phyloP scores from a whole-genome alignment of 129 eudicot species.

The Pseudognaphalium luteoalbum region DNA sequence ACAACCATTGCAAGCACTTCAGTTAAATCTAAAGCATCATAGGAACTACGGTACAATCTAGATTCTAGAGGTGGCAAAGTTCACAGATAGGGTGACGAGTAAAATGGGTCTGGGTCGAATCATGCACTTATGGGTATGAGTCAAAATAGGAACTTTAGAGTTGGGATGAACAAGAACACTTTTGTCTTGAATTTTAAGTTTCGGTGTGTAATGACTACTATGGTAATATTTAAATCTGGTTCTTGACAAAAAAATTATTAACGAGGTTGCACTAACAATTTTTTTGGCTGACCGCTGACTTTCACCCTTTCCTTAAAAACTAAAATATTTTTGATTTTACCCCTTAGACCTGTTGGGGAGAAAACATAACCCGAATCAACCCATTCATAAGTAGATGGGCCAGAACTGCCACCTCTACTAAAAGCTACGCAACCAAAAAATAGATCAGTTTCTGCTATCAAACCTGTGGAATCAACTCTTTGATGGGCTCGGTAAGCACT shows the following conservation, averaged over 20 bases:
- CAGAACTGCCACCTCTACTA: neutral
- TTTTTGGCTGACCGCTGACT: neutral
- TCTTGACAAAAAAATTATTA: neutral
- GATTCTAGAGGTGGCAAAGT: neutral
- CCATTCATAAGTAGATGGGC: neutral
- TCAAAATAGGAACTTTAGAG: neutral
- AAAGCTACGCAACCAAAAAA: neutral
- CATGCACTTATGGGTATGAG: neutral
- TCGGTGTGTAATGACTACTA: neutral
- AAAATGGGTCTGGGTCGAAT: neutral
- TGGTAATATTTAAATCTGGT: neutral
- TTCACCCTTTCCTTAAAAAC: neutral
- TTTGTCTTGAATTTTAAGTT: neutral
- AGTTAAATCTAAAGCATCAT: constrained; percentile 12
- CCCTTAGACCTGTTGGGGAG: neutral
- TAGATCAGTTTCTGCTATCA: neutral
- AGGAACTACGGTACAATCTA: neutral
- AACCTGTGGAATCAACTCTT: constrained; percentile 69
- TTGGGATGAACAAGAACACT: neutral
- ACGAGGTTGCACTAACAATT: neutral
- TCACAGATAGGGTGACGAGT: neutral
- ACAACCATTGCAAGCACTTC: constrained; percentile 35
- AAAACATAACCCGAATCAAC: neutral
- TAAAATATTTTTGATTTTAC: neutral
- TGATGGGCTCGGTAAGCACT: constrained; percentile 46